Base-by-base conservation (phyloP, 23 red algal species). In the Gracilariopsis chorda region DNA sequence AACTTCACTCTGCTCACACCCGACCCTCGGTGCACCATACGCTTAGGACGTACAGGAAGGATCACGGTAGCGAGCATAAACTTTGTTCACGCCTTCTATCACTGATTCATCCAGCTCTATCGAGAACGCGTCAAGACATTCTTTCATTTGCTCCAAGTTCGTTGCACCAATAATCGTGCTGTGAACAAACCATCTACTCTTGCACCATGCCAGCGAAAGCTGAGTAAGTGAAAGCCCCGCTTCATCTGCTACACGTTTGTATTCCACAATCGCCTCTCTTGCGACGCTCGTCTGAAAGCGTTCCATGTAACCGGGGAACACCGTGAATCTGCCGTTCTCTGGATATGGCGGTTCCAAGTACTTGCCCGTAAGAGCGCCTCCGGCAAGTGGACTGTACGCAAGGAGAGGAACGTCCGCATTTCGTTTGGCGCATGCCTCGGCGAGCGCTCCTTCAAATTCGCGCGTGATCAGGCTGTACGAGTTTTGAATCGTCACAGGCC, bases 321-420 rank as follows among this genome's bases (percentile, higher is more conserved):
- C 13, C 20, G 88, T 76, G 44, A 95, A 98, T 21, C 96, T 63
- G 24, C 83, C 41, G 10, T 65, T 49, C 5, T 52, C n/a, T 21
- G 80, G 64, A 59, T 76, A n/a, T 17, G 77, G 62, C 16, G 68
- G 82, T 3, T 80, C 78, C 19, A 92, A 80, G 46, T 98, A 98
- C 74, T 98, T 98, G 27, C 95, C 95, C 20, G 88, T 93, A 6
- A 98, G 93, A 16, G 84, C 92, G 2, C 96, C 96, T 29, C 96
- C 93, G 0, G 96, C 92, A 27, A 98, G 80, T 11, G 92, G 92
- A 71, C 88, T 91, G 67, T 91, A 98, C 32, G 91, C 85, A 21
- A 98, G 62, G 23, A 98, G 80, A 32, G 28, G 17, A 4, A 95
- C 41, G 65, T 90, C 55, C 58, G 73, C 73, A 62, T 95, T 78